A percentile compares a stretch with the other conserved stretches of the same genome.
Conservation (phyloP, 2,329 filamentous ascomycete genomes). For the Colletotrichum spaethianum region DNA sequence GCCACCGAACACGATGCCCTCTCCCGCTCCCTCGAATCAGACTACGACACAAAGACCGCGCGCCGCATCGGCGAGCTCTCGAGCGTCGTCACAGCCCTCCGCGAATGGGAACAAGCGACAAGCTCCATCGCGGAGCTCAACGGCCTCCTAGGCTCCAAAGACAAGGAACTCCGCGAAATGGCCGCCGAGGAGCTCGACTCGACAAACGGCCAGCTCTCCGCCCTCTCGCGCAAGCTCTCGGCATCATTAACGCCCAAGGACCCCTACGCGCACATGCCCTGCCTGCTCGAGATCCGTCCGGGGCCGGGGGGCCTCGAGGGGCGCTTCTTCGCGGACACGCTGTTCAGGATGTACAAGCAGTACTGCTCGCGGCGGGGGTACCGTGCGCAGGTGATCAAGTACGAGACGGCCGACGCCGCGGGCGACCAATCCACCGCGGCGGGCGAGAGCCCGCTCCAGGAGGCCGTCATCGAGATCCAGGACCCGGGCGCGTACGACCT, state of each 20-base stretch:
- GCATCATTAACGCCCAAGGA: conserved; percentile 87
- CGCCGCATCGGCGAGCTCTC: conserved; percentile 74
- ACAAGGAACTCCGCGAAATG: conserved; percentile 81
- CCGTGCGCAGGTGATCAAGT: conserved; percentile 80
- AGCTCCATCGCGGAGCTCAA: conserved; percentile 68
- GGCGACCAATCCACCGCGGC: conserved; percentile 66
- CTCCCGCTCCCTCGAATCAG: conserved; percentile 62
- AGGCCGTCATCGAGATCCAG: conserved; percentile 89
- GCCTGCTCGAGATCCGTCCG: conserved; percentile 91
- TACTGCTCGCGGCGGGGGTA: conserved; percentile 81
- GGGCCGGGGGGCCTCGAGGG: conserved; percentile 94
- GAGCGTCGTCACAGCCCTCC: conserved; percentile 69
- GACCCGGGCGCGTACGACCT: conserved; percentile 83
- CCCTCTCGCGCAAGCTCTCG: conserved; percentile 78
- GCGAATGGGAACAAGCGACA: conserved; percentile 70
- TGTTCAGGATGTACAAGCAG: conserved; percentile 90
- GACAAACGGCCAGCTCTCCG: conserved; percentile 73
- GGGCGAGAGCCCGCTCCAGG: conserved; percentile 80
- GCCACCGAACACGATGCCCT: conserved; percentile 71
- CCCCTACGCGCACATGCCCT: conserved; percentile 90
- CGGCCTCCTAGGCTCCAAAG: conserved; percentile 64
- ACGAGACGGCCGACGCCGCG: conserved; percentile 80
- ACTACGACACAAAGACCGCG: conserved; percentile 71
- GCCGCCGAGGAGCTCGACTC: conserved; percentile 85
- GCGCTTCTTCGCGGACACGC: conserved; percentile 87